phyloP scores from a whole-genome alignment of 495 filamentous ascomycete genomes.

The Hypomontagnella monticulosa region DNA sequence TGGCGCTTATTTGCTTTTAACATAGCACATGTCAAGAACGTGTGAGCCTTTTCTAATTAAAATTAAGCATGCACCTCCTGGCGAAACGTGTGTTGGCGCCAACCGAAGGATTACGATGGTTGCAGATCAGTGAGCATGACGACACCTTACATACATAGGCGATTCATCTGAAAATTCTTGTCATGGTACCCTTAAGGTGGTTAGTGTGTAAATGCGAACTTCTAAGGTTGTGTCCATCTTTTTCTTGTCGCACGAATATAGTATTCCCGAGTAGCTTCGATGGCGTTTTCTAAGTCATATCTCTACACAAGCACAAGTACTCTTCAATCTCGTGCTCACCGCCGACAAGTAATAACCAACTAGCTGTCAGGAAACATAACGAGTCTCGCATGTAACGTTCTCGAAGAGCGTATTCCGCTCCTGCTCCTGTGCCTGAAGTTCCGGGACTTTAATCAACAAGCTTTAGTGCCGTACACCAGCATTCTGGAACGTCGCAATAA shows the following conservation, averaged over 20 bases:
- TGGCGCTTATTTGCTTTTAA: slow-evolving; percentile 4
- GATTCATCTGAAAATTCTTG: slow-evolving; percentile 3
- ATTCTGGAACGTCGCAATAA: slow-evolving; percentile 3
- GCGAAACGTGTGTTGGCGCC: slow-evolving; percentile 20
- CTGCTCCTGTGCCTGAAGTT: not conserved
- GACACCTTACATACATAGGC: slow-evolving; percentile 24
- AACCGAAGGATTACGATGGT: slow-evolving; percentile 27
- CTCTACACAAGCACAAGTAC: no score
- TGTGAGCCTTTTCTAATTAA: slow-evolving; percentile 32
- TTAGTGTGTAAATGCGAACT: not conserved
- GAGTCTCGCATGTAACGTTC: not conserved
- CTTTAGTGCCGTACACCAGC: not conserved
- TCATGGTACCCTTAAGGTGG: not conserved
- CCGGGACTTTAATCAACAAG: slow-evolving; percentile 4
- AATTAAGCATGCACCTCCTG: slow-evolving; percentile 15
- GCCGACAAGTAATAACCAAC: no score
- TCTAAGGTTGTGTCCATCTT: not conserved
- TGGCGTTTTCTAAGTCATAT: not conserved
- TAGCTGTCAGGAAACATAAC: not conserved
- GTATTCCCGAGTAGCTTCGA: no score
- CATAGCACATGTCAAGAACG: slow-evolving; percentile 14
- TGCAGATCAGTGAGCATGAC: slow-evolving; percentile 29
- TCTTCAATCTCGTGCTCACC: no score
- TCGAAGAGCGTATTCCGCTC: not conserved
- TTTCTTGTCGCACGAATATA: not conserved